Conservation (phyloP, 495 filamentous ascomycete species). For the Neurospora sp. region DNA sequence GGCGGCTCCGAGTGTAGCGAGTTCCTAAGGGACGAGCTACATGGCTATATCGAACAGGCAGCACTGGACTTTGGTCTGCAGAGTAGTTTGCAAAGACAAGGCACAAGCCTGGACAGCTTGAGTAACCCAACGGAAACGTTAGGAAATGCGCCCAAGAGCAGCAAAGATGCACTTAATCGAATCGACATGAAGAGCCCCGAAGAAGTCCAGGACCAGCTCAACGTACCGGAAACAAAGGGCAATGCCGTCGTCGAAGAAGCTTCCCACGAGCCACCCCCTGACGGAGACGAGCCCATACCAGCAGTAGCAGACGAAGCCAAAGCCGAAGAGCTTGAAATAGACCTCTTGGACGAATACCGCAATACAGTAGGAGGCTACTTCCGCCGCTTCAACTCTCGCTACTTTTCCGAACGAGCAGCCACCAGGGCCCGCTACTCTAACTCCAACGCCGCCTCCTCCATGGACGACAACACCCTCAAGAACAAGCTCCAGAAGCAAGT, state of each 20-base stretch:
- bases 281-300: slow-evolving; percentile 22
- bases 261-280: slow-evolving; percentile 16
- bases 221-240: slow-evolving; percentile 17
- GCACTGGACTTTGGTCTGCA: slow-evolving; percentile 61
- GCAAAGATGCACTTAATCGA: slow-evolving; percentile 15
- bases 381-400: slow-evolving; percentile 71
- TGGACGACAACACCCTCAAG: slow-evolving; percentile 3
- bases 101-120: background rate
- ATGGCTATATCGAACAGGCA: slow-evolving; percentile 78
- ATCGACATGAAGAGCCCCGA: slow-evolving; percentile 30
- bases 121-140: background rate
- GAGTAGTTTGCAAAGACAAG: slow-evolving; percentile 49
- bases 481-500: background rate
- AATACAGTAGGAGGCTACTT: slow-evolving; percentile 89
- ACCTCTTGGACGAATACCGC: slow-evolving; percentile 68
- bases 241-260: slow-evolving; percentile 18
- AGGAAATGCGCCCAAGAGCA: slow-evolving; percentile 7
- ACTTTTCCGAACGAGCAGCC: slow-evolving; percentile 29
- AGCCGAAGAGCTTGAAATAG: slow-evolving; percentile 51
- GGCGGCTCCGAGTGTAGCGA: slow-evolving; percentile 82
- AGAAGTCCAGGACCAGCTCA: slow-evolving; percentile 22
- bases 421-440: slow-evolving; percentile 4
- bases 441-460: slow-evolving; percentile 3
- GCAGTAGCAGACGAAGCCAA: slow-evolving; percentile 28
- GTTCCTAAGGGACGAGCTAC: slow-evolving; percentile 74